These are phyloP conservation scores for Phlyctochytrium planicorne DNA, from an alignment of 192 early-diverging fungal species.

Conservation along the genomic window DNA sequence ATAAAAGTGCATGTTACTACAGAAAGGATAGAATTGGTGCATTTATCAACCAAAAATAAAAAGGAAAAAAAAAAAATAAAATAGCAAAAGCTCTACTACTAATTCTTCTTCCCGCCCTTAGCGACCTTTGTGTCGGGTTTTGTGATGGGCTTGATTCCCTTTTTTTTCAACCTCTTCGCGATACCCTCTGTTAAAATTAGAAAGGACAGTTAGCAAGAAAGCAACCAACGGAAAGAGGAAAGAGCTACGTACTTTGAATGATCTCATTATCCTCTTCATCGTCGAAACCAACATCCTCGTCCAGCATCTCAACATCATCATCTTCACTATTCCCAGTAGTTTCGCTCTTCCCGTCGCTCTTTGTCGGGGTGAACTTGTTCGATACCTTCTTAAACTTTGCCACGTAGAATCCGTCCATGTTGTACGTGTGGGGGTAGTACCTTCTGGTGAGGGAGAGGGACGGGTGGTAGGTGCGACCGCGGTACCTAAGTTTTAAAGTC, in stretches of 20 bases:
- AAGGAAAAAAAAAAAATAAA: too few species aligned
- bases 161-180: slow-evolving; percentile 39
- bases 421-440: slow-evolving; percentile 96
- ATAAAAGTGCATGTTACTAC: too few species aligned
- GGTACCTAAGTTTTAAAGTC: slow-evolving; percentile 52
- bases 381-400: slow-evolving; percentile 95
- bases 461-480: slow-evolving; percentile 85
- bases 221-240: not conserved
- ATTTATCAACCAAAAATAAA: too few species aligned
- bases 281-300: slow-evolving; percentile 52
- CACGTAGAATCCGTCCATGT: slow-evolving; percentile 99
- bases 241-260: slow-evolving; percentile 47
- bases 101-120: too few species aligned
- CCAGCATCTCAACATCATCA: slow-evolving; percentile 5
- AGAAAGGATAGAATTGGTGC: too few species aligned
- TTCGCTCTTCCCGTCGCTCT: slow-evolving; percentile 11
- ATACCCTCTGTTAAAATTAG: slow-evolving; percentile 25
- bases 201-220: slow-evolving; percentile 7
- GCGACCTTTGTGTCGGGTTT: too few species aligned
- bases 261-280: slow-evolving; percentile 60
- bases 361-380: slow-evolving; percentile 67
- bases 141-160: slow-evolving; percentile 45
- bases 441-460: slow-evolving; percentile 79
- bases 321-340: slow-evolving; percentile 10
- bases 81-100: too few species aligned